Evolutionary conservation across 306 rosid species (phyloP), one percentile per base, ranked within the genome.

Genomic region (Neltuma alba): DNA sequence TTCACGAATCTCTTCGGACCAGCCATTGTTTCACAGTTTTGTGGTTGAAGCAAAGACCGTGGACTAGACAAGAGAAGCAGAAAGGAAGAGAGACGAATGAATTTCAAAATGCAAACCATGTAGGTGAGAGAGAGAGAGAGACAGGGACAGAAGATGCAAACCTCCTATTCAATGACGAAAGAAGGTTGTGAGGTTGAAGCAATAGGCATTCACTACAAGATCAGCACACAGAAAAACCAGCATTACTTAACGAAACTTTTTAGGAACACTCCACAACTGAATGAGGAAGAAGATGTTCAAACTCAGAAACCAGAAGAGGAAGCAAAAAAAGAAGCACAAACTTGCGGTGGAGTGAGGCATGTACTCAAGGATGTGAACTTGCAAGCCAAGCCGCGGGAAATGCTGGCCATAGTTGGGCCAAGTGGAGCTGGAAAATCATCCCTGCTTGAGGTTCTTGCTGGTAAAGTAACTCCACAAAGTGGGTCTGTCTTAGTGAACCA

Each of bases 361-460:
- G 89, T 95, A 5, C 83, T 95, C 2, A 87, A 87, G 77, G 89
- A 86, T 54, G 95, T 92, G 69, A 81, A 64, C 80, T 91, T 86
- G 86, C 45, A 48, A 2, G 97, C 94, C 14, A 91, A 84, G 73
- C 91, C 98, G 38, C 86, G 90, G 91, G 97, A 95, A 75, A 89
- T 95, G 80, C 87, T 91, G 1, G 98, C 99, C 83, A 91, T 95
- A 73, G 93, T 95, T 11, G 99, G 99, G 54, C 97, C 98, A 27
- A 95, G 98, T 44, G 99, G 99, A 18, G 95, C 99, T 64, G 98
- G 99, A 36, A 95, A 95, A 58, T 95, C 97, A 5, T 89, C 99
- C 38, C 78, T 92, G 27, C 95, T 95, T 18, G 95, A 95, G 85
- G 88, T 92, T 75, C 84, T 95, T n/a, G 91, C 98, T 27, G 98